phyloP scores from a whole-genome alignment of 140 eudicot genomes.

The Flaveria floridana region DNA sequence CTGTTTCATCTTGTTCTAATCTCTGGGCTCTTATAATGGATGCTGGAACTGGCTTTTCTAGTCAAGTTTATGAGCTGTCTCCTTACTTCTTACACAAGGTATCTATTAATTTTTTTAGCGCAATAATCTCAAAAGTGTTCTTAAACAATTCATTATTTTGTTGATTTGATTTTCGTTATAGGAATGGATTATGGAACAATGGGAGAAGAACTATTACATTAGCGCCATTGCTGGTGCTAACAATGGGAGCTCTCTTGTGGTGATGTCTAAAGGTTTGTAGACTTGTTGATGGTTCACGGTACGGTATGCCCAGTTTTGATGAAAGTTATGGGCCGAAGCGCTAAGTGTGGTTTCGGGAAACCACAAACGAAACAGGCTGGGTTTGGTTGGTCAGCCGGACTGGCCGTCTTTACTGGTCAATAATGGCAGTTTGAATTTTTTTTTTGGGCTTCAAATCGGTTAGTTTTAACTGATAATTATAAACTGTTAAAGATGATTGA shows the following conservation, averaged over 20 bases:
- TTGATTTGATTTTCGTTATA: slow-evolving; percentile 5
- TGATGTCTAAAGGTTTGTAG: slow-evolving; percentile 69
- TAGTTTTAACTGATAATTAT: too few relatives aligned
- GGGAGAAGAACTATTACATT: slow-evolving; percentile 74
- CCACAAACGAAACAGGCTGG: too few relatives aligned
- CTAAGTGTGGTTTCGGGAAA: too few relatives aligned
- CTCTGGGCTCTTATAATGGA: slow-evolving; percentile 78
- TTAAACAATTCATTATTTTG: not conserved
- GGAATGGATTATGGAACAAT: slow-evolving; percentile 86
- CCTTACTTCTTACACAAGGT: slow-evolving; percentile 69
- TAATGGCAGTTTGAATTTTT: too few relatives aligned
- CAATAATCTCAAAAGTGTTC: not conserved
- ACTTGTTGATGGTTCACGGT: not conserved
- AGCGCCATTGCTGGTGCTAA: slow-evolving; percentile 63
- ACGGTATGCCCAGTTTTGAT: too few relatives aligned
- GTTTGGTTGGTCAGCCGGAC: too few relatives aligned
- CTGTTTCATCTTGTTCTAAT: slow-evolving; percentile 58
- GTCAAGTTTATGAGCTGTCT: slow-evolving; percentile 60
- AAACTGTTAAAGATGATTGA: too few relatives aligned
- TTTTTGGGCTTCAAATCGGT: too few relatives aligned
- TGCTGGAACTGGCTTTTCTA: slow-evolving; percentile 63
- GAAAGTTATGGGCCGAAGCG: too few relatives aligned
- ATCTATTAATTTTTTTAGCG: not conserved
- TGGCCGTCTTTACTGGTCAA: too few relatives aligned
- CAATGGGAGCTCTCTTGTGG: slow-evolving; percentile 69